These are phyloP conservation scores for Neurospora sp. DNA, from an alignment of 495 filamentous ascomycete genomes.

Conservation along the genomic window DNA sequence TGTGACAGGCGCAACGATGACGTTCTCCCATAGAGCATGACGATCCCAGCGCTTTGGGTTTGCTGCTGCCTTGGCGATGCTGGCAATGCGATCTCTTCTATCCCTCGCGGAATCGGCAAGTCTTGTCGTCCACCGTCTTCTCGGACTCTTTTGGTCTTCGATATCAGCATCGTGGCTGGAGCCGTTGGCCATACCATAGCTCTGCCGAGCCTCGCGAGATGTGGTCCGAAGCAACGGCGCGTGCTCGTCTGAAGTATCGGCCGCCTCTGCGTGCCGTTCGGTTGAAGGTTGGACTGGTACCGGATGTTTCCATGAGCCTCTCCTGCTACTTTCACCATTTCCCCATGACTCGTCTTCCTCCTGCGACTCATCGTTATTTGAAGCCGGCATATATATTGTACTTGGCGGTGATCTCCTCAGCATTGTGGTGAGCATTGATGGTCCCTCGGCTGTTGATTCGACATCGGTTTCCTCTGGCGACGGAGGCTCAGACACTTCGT, in stretches of 20 bases:
- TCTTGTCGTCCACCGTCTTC: conserved; percentile 10
- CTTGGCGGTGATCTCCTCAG: conserved; percentile 44
- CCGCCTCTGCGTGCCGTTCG: conserved; percentile 2
- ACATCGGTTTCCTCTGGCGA: conserved; percentile 33
- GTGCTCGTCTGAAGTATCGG: conserved; percentile 20
- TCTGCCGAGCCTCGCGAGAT: conserved; percentile 14
- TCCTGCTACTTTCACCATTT: neutral
- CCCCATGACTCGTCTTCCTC: conserved; percentile 9
- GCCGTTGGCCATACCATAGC: conserved; percentile 13
- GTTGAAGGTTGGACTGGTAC: neutral
- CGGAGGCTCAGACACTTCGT: conserved; percentile 52
- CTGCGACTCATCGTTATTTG: conserved; percentile 6
- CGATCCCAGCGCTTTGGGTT: conserved; percentile 68
- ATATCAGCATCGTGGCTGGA: conserved; percentile 21
- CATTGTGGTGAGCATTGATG: conserved; percentile 56
- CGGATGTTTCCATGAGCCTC: conserved; percentile 1
- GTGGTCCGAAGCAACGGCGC: conserved; percentile 27
- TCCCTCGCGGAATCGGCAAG: conserved; percentile 3
- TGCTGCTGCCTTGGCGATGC: conserved; percentile 12
- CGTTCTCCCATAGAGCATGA: conserved; percentile 51
- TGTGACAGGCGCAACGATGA: conserved; percentile 53
- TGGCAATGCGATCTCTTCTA: neutral
- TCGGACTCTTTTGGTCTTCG: conserved; percentile 25
- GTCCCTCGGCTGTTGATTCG: conserved; percentile 26
- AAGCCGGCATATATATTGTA: conserved; percentile 5